Evolutionary conservation across 2,329 filamentous ascomycete species (phyloP).

Genomic region (Tympanopsis confertula): DNA sequence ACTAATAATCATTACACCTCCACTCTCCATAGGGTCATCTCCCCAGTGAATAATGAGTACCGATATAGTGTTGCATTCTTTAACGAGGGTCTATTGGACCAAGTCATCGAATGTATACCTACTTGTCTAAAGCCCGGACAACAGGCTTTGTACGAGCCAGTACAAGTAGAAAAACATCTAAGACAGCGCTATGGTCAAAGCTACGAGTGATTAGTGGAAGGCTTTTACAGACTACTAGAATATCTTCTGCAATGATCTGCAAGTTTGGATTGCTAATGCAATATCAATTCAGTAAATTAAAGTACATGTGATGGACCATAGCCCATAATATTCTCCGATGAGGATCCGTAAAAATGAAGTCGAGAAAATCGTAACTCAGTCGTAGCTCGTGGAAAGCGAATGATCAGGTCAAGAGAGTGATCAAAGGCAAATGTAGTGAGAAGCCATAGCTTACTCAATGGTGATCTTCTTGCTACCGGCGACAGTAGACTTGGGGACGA

Average conservation of each 20-base stretch:
- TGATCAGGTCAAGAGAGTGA: too few species aligned
- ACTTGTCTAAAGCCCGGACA: constrained; percentile 18
- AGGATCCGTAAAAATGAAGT: too few species aligned
- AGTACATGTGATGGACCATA: too few species aligned
- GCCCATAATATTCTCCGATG: too few species aligned
- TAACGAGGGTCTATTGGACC: constrained; percentile 17
- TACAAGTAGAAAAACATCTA: constrained; percentile 19
- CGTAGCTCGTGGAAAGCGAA: too few species aligned
- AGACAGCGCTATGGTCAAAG: constrained; percentile 13
- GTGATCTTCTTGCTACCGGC: neutral
- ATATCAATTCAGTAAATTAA: too few species aligned
- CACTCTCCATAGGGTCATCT: constrained; percentile 16
- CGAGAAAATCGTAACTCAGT: too few species aligned
- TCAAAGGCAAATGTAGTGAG: too few species aligned
- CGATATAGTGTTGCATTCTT: constrained; percentile 19
- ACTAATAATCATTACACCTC: constrained; percentile 15
- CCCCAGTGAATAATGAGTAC: constrained; percentile 10
- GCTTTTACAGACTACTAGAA: too few species aligned
- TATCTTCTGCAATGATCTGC: too few species aligned
- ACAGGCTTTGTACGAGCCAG: constrained; percentile 14
- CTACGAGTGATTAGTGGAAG: too few species aligned
- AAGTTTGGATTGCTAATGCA: too few species aligned
- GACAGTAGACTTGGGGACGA: constrained; percentile 5
- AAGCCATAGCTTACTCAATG: constrained; percentile 6
- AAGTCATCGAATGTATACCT: constrained; percentile 19